A percentile compares a stretch with the other conserved stretches of the same genome.
Conservation (phyloP, 1,139 yeast species). For the Geotrichum bryndzae region DNA sequence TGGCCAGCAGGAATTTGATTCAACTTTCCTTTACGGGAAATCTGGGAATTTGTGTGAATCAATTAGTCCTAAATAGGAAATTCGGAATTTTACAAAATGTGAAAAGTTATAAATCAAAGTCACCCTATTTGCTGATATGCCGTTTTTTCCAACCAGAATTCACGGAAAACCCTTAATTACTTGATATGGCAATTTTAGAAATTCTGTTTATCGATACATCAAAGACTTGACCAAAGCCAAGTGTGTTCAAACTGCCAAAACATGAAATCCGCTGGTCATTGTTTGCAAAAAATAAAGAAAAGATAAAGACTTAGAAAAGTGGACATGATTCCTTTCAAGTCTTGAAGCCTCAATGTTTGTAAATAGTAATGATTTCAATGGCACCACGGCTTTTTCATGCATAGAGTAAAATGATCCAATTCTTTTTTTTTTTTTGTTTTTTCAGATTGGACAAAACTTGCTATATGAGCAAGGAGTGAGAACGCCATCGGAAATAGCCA, state of each 20-base stretch:
- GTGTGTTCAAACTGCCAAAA: neutral
- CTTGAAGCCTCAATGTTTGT: neutral
- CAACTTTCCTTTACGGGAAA: neutral
- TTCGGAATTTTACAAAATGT: conserved; percentile 1
- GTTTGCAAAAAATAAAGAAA: too few species aligned
- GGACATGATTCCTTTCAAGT: too few species aligned
- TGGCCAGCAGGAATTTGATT: neutral
- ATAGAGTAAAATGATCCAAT: too few species aligned
- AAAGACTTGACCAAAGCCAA: neutral
- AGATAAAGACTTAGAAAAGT: too few species aligned
- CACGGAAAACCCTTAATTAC: neutral
- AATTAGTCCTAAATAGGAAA: neutral
- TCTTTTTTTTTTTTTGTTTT: too few species aligned
- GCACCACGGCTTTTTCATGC: too few species aligned
- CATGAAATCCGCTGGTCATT: neutral
- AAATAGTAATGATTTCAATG: too few species aligned
- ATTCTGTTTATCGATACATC: neutral
- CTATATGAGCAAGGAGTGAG: too few species aligned
- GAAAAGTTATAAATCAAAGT: conserved; percentile 1
- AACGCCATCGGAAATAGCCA: too few species aligned
- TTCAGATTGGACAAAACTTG: too few species aligned
- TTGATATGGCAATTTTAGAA: neutral
- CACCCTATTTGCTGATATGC: neutral
- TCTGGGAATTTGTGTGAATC: neutral
- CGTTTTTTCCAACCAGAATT: neutral